Percentiles rank a stretch among this genome's conserved stretches.
Conservation (phyloP, 2,329 filamentous ascomycete genomes). For the Pseudogymnoascus sp. region DNA sequence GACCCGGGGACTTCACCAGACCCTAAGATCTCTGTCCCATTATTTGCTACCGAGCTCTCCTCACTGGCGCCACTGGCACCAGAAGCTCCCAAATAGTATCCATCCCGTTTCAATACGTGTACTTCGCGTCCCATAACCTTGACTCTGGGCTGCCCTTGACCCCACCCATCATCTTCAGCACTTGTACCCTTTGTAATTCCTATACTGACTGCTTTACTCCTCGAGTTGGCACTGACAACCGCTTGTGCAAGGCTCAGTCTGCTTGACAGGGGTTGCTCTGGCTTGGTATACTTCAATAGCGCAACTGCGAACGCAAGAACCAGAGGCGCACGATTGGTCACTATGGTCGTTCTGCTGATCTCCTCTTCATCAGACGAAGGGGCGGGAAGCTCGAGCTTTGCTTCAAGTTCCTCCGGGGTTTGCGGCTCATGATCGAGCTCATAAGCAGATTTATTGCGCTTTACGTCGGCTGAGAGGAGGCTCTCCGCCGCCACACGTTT, state of each 20-base stretch:
- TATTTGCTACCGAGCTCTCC: not conserved
- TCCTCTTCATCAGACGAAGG: conserved; percentile 47
- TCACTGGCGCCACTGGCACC: not conserved
- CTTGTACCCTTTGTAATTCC: conserved; percentile 58
- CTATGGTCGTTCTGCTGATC: conserved; percentile 48
- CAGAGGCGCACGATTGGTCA: conserved; percentile 74
- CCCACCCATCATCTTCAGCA: conserved; percentile 64
- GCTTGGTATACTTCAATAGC: conserved; percentile 71
- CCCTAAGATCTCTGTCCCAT: not conserved
- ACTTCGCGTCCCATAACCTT: conserved; percentile 66
- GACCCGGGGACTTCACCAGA: not conserved
- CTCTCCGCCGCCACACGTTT: conserved; percentile 18
- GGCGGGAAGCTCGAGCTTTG: conserved; percentile 49
- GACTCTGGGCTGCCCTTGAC: conserved; percentile 61
- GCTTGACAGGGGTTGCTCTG: conserved; percentile 77
- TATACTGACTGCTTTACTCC: conserved; percentile 65
- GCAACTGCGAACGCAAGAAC: conserved; percentile 72
- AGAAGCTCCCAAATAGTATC: conserved; percentile 48
- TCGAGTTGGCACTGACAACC: conserved; percentile 72
- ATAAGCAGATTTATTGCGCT: conserved; percentile 24
- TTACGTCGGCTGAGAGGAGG: conserved; percentile 15
- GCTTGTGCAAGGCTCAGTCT: conserved; percentile 75
- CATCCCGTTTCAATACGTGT: conserved; percentile 67
- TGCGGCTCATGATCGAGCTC: conserved; percentile 21
- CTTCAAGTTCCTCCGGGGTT: conserved; percentile 51